A percentile compares a stretch with the other conserved stretches of the same genome.
phyloP scores from a whole-genome alignment of 345 rosid species.

The Psidium friedrichsthalianum region DNA sequence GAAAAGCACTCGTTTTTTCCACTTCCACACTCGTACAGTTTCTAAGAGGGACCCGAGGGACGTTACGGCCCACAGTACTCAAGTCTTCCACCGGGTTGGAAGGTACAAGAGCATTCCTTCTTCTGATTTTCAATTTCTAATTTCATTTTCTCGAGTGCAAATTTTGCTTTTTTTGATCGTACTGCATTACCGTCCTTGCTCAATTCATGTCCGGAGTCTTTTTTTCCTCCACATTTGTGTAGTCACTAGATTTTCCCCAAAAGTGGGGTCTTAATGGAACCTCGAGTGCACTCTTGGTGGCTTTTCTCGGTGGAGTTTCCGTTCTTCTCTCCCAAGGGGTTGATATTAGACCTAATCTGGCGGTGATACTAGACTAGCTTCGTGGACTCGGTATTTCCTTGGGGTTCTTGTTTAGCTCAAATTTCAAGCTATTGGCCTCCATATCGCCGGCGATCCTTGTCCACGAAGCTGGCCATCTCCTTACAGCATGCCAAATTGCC shows the following conservation, averaged over 20 bases:
- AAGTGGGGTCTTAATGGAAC: conserved; percentile 76
- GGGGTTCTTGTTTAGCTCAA: conserved; percentile 80
- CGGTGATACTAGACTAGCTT: conserved; percentile 49
- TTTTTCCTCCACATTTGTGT: conserved; percentile 2
- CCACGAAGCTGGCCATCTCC: conserved; percentile 95
- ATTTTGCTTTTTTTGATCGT: background rate
- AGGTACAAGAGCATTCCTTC: conserved; percentile 22
- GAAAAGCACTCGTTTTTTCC: background rate
- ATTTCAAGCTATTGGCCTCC: conserved; percentile 96
- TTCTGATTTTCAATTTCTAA: background rate
- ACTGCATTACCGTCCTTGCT: background rate
- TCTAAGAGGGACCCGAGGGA: conserved; percentile 75
- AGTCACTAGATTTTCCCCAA: conserved; percentile 68
- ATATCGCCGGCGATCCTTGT: conserved; percentile 67
- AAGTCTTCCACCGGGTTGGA: conserved; percentile 80
- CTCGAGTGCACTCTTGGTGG: conserved; percentile 45
- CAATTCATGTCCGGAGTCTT: background rate
- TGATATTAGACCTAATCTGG: conserved; percentile 69
- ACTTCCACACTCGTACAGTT: conserved; percentile 33
- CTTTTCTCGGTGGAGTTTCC: conserved; percentile 56
- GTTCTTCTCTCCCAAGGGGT: conserved; percentile 67
- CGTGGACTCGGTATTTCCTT: conserved; percentile 62
- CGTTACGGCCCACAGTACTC: conserved; percentile 56
- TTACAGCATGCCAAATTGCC: conserved; percentile 28
- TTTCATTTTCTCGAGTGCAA: background rate